A percentile compares a stretch with the other conserved stretches of the same genome.
Evolutionary conservation across 768 basidiomycete species (phyloP).

Genomic region (Cantharellus cinnabarinus): DNA sequence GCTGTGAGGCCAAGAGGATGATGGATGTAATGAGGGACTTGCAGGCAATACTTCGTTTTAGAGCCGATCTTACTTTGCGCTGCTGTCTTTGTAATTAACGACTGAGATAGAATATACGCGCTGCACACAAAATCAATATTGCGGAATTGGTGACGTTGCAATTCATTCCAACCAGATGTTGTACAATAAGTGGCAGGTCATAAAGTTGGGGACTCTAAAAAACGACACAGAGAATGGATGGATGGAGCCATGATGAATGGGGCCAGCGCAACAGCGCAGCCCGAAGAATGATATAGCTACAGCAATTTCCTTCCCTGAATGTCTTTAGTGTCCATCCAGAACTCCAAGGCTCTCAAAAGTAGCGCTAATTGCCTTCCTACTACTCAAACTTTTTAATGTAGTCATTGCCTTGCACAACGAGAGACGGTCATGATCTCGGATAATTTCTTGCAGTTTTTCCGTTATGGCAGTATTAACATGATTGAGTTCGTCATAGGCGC

Average conservation of each 20-base stretch:
- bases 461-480: neutral
- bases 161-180: neutral
- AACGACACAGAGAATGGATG: neutral
- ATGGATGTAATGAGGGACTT: neutral
- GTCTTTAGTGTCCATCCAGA: neutral
- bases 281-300: too few relatives aligned
- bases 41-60: neutral
- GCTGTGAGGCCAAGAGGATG: neutral
- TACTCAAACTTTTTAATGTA: neutral
- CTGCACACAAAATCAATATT: neutral
- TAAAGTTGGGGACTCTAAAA: neutral
- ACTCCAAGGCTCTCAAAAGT: neutral
- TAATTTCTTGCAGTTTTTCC: neutral
- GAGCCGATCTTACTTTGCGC: neutral
- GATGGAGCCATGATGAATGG: too few relatives aligned
- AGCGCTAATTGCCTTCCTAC: neutral
- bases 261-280: too few relatives aligned
- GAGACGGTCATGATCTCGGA: neutral
- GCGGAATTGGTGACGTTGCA: too few relatives aligned
- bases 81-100: neutral
- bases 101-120: neutral
- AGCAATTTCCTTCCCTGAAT: too few relatives aligned
- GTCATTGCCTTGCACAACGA: neutral
- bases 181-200: neutral
- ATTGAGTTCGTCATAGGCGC: neutral